Base-by-base conservation (phyloP, 2,329 filamentous ascomycete species). In the Davidsoniella australis region DNA sequence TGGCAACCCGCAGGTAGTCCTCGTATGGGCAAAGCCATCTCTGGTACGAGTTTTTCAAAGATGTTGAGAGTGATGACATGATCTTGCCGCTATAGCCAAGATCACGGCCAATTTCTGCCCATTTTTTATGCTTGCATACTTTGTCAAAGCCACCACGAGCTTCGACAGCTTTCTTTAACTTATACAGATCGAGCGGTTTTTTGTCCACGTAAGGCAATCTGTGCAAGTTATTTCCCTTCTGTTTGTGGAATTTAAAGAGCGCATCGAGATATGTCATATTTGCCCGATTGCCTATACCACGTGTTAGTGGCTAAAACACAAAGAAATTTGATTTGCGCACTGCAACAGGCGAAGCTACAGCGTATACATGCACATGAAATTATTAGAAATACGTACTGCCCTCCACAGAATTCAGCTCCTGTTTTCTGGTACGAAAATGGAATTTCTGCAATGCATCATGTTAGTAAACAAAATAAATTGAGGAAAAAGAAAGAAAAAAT, bases 61-160 rank as follows among this genome's bases (percentile, higher is more conserved):
- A 96, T 0, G 91, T 98, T 5, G 91, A 98, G 43, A 98, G 69
- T 7, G 91, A 96, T 2, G 89, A 96, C 91, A 98, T 98, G 55
- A 98, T 98, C 69, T 98, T 98, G 61, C 91, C 91, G 61, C 89
- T 96, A 65, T 98, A 98, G 49, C 91, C 91, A 44, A 98, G 68
- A 62, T 96, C 91, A 59, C 91, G 80, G 33, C 91, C 91, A 57
- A 98, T 96, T 64, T 98, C 91, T 14, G 91, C 91, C 91, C 91
- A 98, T 68, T 96, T 96, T 67, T 98, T 98, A 50, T 82, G 74
- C 65, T 94, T 95, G 72, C 91, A 98, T 41, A 98, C 91, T 60
- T 85, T 85, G 49, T 95, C 88, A 58, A 98, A 98, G 2, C 91
- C 91, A 43, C 91, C 91, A 54, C 91, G 79, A 26, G 85, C 82